Evolutionary conservation across 2,329 filamentous ascomycete species (phyloP).

Genomic region (Nannizziopsis arthrosporioides): DNA sequence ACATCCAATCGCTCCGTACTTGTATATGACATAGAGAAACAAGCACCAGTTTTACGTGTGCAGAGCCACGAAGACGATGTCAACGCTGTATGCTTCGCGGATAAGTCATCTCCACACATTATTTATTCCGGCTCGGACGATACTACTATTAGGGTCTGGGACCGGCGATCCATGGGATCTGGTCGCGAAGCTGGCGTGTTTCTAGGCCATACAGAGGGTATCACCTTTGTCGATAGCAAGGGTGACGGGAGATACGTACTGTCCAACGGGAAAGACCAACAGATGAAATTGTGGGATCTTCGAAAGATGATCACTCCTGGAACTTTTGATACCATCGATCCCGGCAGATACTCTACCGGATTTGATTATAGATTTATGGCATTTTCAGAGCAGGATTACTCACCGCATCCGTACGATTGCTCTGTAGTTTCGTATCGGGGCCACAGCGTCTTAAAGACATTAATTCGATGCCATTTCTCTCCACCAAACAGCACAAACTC

Average conservation of each 20-base stretch:
- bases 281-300: constrained; percentile 93
- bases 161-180: constrained; percentile 58
- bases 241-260: constrained; percentile 81
- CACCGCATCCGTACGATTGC: constrained; percentile 70
- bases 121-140: constrained; percentile 95
- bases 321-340: constrained; percentile 42
- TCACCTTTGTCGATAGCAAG: constrained; percentile 66
- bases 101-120: constrained; percentile 78
- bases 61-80: constrained; percentile 76
- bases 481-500: constrained; percentile 76
- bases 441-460: constrained; percentile 74
- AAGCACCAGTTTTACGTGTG: constrained; percentile 61
- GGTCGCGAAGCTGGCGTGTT: constrained; percentile 54
- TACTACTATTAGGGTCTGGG: constrained; percentile 90
- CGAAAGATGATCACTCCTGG: constrained; percentile 73
- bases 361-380: constrained; percentile 53
- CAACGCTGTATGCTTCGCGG: constrained; percentile 92
- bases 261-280: constrained; percentile 91
- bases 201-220: constrained; percentile 40
- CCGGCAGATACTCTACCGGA: constrained; percentile 43
- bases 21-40: constrained; percentile 82
- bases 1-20: constrained; percentile 69
- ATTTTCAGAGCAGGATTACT: constrained; percentile 44
- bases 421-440: constrained; percentile 88
- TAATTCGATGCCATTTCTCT: constrained; percentile 92